Evolutionary conservation across 1,284 basidiomycete genomes (phyloP).

Genomic region (Athelia psychrophila): DNA sequence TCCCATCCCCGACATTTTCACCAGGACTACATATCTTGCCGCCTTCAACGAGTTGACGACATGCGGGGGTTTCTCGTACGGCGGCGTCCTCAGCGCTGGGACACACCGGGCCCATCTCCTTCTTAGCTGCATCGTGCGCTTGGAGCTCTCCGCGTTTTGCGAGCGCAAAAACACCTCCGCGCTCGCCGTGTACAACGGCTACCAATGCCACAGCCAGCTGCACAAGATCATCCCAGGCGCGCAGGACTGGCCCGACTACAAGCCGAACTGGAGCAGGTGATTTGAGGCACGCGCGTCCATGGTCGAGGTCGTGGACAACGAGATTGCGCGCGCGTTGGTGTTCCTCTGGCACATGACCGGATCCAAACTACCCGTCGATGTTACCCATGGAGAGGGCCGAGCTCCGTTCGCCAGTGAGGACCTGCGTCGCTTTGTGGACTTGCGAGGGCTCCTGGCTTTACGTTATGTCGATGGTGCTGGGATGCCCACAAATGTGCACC

Average conservation of each 20-base stretch:
- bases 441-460: constrained; percentile 58
- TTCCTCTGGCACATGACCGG: constrained; percentile 90
- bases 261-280: constrained; percentile 83
- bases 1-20: constrained; percentile 97
- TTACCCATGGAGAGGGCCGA: constrained; percentile 96
- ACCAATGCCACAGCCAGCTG: constrained; percentile 93
- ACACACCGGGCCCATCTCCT: constrained; percentile 97
- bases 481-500: constrained; percentile 72
- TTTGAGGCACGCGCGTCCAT: constrained; percentile 89
- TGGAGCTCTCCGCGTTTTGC: constrained; percentile 85
- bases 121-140: constrained; percentile 71
- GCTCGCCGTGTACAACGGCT: constrained; percentile 97
- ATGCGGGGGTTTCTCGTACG: constrained; percentile 98
- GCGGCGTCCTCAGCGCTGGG: constrained; percentile 96
- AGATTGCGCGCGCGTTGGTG: constrained; percentile 61
- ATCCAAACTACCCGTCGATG: constrained; percentile 85
- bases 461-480: constrained; percentile 78
- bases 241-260: constrained; percentile 87
- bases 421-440: constrained; percentile 41
- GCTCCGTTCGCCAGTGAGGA: constrained; percentile 59
- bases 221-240: constrained; percentile 88
- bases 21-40: constrained; percentile 59
- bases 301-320: constrained; percentile 70
- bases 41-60: constrained; percentile 89
- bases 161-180: constrained; percentile 79